Base-by-base conservation (phyloP, 2,329 filamentous ascomycete species). In the Berkeleyomyces basicola region DNA sequence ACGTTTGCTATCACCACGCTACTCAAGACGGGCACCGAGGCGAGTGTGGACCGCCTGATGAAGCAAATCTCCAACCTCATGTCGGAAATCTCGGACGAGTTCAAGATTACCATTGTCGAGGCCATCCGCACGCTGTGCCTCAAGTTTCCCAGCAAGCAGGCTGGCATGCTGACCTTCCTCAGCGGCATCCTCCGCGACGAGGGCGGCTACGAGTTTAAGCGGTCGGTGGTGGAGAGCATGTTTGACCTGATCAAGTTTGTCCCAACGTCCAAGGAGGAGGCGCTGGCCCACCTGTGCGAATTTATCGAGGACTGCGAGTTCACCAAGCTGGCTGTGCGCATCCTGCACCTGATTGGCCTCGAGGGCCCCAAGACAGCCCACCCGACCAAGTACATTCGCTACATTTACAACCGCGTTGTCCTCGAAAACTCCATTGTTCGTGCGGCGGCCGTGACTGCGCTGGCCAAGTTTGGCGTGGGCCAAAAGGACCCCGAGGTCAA, bases 271-370 rank as follows among this genome's bases (percentile, higher is more conserved):
- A 86, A 85, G 74, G 83, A 86, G 70, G 83, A 86, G 67, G 92
- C 93, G 16, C 83, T 99, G 58, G 89, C 92, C 11, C 93, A 97
- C 71, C 83, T 99, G 31, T 97, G 93, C 77, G 93, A 99, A 72
- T 99, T 99, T 72, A 99, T 99, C 67, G 93, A 99, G 75, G 93
- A 99, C 73, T 99, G 93, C 77, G 93, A 99, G 72, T 99, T 97
- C 74, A 96, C 93, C 37, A 99, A 99, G 77, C 80, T 99, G 66
- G 92, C 93, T 39, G 92, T 99, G 58, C 86, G 93, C 65, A 95
- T 99, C 68, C 78, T 99, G 62, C 92, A 99, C 74, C 82, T 99
- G 23, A 85, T 99, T 51, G 93, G 93, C 69, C 81, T 92, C 37
- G 93, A 99, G 76, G 93, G 93, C 0, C 93, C 93, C 66, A 95